Conservation (phyloP, 1,284 basidiomycete species). For the Rhodotorula sp. region DNA sequence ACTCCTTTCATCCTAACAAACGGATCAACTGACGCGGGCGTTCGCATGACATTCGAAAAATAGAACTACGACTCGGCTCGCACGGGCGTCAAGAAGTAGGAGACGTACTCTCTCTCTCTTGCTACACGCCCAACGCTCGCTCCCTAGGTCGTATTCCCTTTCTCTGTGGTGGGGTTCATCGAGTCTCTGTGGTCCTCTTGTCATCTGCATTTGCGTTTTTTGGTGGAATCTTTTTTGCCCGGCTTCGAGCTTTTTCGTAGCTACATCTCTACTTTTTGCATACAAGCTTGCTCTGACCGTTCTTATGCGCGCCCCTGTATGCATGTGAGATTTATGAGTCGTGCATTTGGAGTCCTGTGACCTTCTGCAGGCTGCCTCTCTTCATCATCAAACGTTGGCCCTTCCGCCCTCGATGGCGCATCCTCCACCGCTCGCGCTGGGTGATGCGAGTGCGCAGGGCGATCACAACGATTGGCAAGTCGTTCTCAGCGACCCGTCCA, state of each 20-base stretch:
- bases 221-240: background rate
- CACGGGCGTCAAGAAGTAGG: conserved; percentile 51
- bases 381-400: too few species aligned
- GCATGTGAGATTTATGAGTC: background rate
- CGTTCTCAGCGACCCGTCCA: conserved; percentile 17
- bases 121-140: background rate
- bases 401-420: background rate
- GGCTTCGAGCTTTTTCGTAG: background rate
- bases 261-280: background rate
- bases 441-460: background rate
- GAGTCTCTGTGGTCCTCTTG: background rate
- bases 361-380: background rate
- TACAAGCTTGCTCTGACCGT: background rate
- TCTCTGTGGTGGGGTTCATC: background rate
- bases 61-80: conserved; percentile 65
- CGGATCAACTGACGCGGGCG: too few species aligned
- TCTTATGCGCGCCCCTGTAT: too few species aligned
- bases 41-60: too few species aligned
- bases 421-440: background rate
- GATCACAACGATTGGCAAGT: conserved; percentile 18
- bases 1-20: background rate
- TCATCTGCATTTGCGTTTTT: background rate
- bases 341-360: too few species aligned
- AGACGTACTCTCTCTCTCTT: background rate
- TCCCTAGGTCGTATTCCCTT: background rate